These are phyloP conservation scores for Speleostelium caveatum DNA, from an alignment of 78 protist genomes.

Conservation along the genomic window DNA sequence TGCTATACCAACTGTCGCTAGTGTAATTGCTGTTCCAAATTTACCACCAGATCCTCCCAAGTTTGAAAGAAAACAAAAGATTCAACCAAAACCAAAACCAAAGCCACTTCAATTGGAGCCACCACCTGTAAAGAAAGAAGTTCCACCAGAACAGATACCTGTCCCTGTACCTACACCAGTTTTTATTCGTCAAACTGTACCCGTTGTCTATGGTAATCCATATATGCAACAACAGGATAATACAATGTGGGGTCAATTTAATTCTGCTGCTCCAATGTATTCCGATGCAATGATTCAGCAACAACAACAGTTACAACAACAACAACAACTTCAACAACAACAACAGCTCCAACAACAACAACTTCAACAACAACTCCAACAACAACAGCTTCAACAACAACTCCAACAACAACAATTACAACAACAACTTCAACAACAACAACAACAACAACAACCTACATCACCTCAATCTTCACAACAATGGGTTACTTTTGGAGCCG, in stretches of 20 bases:
- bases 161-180: slow-evolving; percentile 75
- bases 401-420: neutral
- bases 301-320: slow-evolving; percentile 17
- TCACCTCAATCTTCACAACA: slow-evolving; percentile 36
- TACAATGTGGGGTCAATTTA: slow-evolving; percentile 56
- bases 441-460: slow-evolving; percentile 11
- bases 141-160: slow-evolving; percentile 42
- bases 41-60: slow-evolving; percentile 84
- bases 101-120: neutral
- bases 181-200: slow-evolving; percentile 74
- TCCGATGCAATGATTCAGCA: slow-evolving; percentile 12
- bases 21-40: slow-evolving; percentile 82
- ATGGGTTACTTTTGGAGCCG: slow-evolving; percentile 69
- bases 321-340: slow-evolving; percentile 35
- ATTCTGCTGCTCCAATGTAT: slow-evolving; percentile 5
- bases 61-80: slow-evolving; percentile 43
- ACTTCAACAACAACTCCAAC: neutral
- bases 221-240: slow-evolving; percentile 45
- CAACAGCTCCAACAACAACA: neutral
- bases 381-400: slow-evolving; percentile 14
- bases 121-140: slow-evolving; percentile 34
- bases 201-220: slow-evolving; percentile 74
- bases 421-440: neutral
- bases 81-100: slow-evolving; percentile 54
- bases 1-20: slow-evolving; percentile 58